Evolutionary conservation across 805 yeast genomes (phyloP).

Genomic region (Cyberlindnera americana): DNA sequence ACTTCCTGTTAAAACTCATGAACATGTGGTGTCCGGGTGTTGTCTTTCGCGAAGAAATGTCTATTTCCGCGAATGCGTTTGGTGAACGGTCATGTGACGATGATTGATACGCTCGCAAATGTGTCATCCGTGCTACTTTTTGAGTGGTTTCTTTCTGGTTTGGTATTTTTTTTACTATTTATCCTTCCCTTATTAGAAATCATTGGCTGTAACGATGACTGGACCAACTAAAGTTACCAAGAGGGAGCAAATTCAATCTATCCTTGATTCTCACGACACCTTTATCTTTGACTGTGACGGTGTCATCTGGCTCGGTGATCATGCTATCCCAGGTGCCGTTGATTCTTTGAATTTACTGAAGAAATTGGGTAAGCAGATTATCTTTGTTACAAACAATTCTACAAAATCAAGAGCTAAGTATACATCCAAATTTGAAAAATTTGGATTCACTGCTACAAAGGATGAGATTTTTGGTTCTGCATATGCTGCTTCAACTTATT

Average conservation of each 20-base stretch:
- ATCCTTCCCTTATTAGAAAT: too few relatives aligned
- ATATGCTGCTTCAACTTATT: slow-evolving; percentile 85
- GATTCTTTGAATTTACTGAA: slow-evolving; percentile 69
- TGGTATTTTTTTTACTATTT: too few relatives aligned
- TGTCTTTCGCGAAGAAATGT: too few relatives aligned
- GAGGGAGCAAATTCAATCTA: slow-evolving; percentile 44
- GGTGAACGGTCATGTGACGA: too few relatives aligned
- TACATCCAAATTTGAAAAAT: slow-evolving; percentile 66
- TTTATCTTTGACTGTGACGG: slow-evolving; percentile 97
- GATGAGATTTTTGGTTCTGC: slow-evolving; percentile 89
- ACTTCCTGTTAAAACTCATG: too few relatives aligned
- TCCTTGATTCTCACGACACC: slow-evolving; percentile 71
- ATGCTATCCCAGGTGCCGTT: slow-evolving; percentile 68
- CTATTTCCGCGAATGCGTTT: too few relatives aligned
- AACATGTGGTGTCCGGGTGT: too few relatives aligned
- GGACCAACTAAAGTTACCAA: slow-evolving; percentile 43
- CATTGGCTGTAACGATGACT: slow-evolving; percentile 5
- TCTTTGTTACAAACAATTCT: slow-evolving; percentile 94
- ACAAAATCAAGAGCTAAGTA: slow-evolving; percentile 84
- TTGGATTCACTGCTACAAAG: slow-evolving; percentile 38
- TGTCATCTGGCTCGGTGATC: slow-evolving; percentile 89
- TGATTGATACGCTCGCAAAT: too few relatives aligned
- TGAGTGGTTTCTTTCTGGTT: too few relatives aligned
- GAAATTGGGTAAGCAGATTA: slow-evolving; percentile 54
- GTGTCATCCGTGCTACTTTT: slow-evolving; percentile 1